Percentiles rank a stretch among this genome's conserved stretches.
These are phyloP conservation scores for Athelia sp. DNA, from an alignment of 1,284 basidiomycete species.

Conservation along the genomic window DNA sequence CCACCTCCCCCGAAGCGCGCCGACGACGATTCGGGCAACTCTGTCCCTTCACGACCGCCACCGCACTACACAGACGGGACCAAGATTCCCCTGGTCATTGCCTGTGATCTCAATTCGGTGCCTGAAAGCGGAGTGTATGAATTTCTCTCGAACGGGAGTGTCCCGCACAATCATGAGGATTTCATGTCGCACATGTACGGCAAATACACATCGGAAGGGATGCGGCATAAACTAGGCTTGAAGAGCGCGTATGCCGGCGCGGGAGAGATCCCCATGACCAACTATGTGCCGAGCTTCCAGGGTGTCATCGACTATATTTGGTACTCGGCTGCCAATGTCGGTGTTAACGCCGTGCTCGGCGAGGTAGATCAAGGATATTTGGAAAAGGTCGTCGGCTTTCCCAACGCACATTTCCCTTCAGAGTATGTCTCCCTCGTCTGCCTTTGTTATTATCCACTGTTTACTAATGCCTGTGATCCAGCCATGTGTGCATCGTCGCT, in stretches of 20 bases:
- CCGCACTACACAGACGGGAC: slow-evolving; percentile 77
- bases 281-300: slow-evolving; percentile 84
- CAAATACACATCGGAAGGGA: slow-evolving; percentile 86
- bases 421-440: slow-evolving; percentile 59
- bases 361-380: slow-evolving; percentile 87
- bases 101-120: slow-evolving; percentile 94
- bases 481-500: slow-evolving; percentile 61
- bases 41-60: slow-evolving; percentile 38
- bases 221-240: slow-evolving; percentile 77
- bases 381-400: slow-evolving; percentile 93
- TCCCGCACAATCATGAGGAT: slow-evolving; percentile 80
- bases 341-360: slow-evolving; percentile 84
- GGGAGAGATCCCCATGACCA: slow-evolving; percentile 78
- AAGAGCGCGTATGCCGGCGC: slow-evolving; percentile 74
- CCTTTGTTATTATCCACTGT: slow-evolving; percentile 9
- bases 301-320: slow-evolving; percentile 94
- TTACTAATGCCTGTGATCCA: slow-evolving; percentile 25
- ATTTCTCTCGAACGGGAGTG: slow-evolving; percentile 74
- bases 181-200: slow-evolving; percentile 94
- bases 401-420: slow-evolving; percentile 93
- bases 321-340: slow-evolving; percentile 77
- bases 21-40: slow-evolving; percentile 18
- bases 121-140: slow-evolving; percentile 91
- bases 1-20: slow-evolving; percentile 38
- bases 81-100: slow-evolving; percentile 90